These are phyloP conservation scores for Exobasidium rhododendri DNA, from an alignment of 1,284 basidiomycete species.

Conservation along the genomic window DNA sequence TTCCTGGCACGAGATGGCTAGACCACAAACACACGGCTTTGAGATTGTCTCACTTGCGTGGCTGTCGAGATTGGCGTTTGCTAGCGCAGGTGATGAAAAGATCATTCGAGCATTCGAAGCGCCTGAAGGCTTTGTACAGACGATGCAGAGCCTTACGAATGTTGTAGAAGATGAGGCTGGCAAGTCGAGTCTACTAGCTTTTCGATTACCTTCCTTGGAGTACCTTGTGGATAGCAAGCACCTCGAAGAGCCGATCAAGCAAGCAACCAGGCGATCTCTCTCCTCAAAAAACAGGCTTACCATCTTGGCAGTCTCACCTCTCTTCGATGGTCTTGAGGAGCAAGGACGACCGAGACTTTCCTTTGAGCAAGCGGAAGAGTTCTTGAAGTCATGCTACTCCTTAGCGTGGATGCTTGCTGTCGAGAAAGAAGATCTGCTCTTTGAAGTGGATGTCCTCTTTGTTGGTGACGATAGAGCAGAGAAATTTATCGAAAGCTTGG, in stretches of 20 bases:
- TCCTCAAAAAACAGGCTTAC: conserved; percentile 20
- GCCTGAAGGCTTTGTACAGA: conserved; percentile 43
- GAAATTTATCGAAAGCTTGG: background rate
- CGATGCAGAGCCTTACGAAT: conserved; percentile 13
- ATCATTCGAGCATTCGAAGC: conserved; percentile 50
- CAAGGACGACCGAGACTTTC: background rate
- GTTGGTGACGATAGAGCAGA: conserved; percentile 1
- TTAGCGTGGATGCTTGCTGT: conserved; percentile 43
- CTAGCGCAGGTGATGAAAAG: conserved; percentile 53
- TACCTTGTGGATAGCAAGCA: conserved; percentile 16
- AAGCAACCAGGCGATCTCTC: conserved; percentile 18
- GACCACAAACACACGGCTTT: conserved; percentile 53
- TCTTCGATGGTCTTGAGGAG: conserved; percentile 16
- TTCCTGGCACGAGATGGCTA: conserved; percentile 51
- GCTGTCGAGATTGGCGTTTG: conserved; percentile 47
- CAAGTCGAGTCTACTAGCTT: conserved; percentile 11
- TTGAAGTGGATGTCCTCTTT: conserved; percentile 41
- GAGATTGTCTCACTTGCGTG: conserved; percentile 41
- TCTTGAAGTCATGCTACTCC: conserved; percentile 46
- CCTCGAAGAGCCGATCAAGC: conserved; percentile 19
- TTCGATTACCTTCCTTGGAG: background rate
- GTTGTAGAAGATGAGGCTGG: background rate
- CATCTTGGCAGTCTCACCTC: conserved; percentile 22
- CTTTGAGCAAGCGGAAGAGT: conserved; percentile 37
- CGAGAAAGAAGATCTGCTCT: conserved; percentile 24